These are phyloP conservation scores for Colletotrichum sp. DNA, from an alignment of 2,329 filamentous ascomycete species.

Conservation along the genomic window DNA sequence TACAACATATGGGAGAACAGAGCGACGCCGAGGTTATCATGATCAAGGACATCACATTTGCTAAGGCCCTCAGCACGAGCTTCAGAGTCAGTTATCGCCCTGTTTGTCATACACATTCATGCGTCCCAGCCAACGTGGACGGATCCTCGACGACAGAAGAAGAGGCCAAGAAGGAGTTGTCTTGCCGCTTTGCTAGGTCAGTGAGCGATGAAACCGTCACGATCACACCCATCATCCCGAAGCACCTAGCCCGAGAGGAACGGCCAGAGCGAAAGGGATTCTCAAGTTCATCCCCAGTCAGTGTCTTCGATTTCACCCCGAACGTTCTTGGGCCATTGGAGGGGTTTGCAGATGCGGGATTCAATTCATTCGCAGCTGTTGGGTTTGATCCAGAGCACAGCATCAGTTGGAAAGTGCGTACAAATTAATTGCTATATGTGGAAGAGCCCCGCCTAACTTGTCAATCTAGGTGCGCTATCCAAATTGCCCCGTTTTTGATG, in stretches of 20 bases:
- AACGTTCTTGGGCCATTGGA: not conserved
- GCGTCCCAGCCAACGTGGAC: not conserved
- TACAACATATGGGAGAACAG: not conserved
- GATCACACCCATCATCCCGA: not conserved
- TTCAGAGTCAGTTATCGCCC: not conserved
- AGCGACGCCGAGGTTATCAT: not conserved
- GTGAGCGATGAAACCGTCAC: not conserved
- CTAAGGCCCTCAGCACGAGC: not conserved
- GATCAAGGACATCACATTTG: not conserved
- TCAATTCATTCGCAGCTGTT: not conserved
- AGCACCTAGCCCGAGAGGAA: not conserved
- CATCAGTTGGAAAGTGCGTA: not conserved
- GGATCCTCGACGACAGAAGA: not conserved
- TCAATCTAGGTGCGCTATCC: not conserved
- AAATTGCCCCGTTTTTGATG: not conserved
- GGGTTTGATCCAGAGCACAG: not conserved
- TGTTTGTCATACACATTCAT: rapidly evolving
- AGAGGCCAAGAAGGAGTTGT: not conserved
- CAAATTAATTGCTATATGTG: not conserved
- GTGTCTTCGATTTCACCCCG: not conserved
- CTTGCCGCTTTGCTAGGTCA: not conserved
- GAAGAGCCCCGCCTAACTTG: not conserved
- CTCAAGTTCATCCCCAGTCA: not conserved
- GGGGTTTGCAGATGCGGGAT: not conserved
- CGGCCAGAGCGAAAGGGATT: not conserved